Base-by-base conservation (phyloP, 352 stramenopile genomes). In the Phytopythium kandeliae region DNA sequence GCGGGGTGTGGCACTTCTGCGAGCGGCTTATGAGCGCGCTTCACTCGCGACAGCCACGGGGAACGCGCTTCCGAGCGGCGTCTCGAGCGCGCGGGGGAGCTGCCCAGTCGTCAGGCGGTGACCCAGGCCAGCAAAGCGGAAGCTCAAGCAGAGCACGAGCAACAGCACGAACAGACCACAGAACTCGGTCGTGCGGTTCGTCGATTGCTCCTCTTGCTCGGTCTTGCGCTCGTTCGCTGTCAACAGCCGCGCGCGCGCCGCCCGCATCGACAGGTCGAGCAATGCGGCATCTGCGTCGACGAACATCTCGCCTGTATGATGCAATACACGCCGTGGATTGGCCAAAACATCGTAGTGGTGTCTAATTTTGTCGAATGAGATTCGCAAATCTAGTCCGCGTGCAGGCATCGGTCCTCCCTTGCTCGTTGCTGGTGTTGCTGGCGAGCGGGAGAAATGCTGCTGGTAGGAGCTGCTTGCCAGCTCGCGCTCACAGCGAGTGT, bases 141-240 rank as follows among this genome's bases (percentile, higher is more conserved):
- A 88, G 38, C 62, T 46, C 1, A 77, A 74, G 41, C 78, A 94
- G 21, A 91, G 50, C 21, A 78, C 60, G 33, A 94, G 62, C 31
- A 92, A 56, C 54, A 86, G 58, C 42, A 73, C 66, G 51, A 89
- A 89, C 33, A 78, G 79, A 54, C 91, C 80, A 16, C 70, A 60
- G 44, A 91, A 88, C 59, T 89, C 81, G 19, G 72, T 78, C 24
- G 75, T 88, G 55, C 81, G 70, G 63, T 78, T 71, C 21, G 47
- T 58, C 13, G 65, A 85, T 44, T 58, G 61, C 59, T 88, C 77
- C 36, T 88, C 90, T 61, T 86, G 76, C 22, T 66, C 64, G 57
- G 91, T 74, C 63, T 91, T 85, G 48, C 63, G 55, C 56, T 92
- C 69, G 55, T 90, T 84, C 38, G 78, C 74, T 13, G 63, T 47